A percentile compares a stretch with the other conserved stretches of the same genome.
Evolutionary conservation across 768 basidiomycete species (phyloP).

Genomic region (Leccinum aurantiacum): DNA sequence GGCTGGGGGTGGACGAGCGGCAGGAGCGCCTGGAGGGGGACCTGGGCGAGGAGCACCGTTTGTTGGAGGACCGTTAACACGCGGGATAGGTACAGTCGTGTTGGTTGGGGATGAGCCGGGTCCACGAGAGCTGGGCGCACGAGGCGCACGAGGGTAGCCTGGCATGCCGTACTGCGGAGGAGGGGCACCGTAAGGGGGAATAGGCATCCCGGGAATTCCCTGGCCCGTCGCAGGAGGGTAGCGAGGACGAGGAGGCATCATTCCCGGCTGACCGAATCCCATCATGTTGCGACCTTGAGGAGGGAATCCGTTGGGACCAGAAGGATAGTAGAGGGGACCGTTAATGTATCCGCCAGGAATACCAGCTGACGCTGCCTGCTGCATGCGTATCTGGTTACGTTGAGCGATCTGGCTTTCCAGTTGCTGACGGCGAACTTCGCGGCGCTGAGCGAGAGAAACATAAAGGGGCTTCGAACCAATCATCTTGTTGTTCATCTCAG

Average conservation of each 20-base stretch:
- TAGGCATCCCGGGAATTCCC: slow-evolving; percentile 68
- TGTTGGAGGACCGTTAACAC: slow-evolving; percentile 57
- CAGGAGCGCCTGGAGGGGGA: slow-evolving; percentile 40
- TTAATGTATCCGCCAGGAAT: slow-evolving; percentile 58
- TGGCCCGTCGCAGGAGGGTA: slow-evolving; percentile 70
- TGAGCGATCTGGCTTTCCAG: slow-evolving; percentile 98
- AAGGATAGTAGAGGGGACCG: slow-evolving; percentile 72
- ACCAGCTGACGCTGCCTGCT: slow-evolving; percentile 86
- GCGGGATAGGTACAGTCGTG: slow-evolving; percentile 60
- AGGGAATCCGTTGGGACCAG: slow-evolving; percentile 74
- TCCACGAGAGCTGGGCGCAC: slow-evolving; percentile 64
- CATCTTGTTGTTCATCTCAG: slow-evolving; percentile 99
- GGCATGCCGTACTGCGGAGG: slow-evolving; percentile 78
- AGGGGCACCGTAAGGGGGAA: slow-evolving; percentile 70
- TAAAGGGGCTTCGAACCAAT: slow-evolving; percentile 98
- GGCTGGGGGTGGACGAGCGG: slow-evolving; percentile 44
- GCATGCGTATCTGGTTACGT: slow-evolving; percentile 93
- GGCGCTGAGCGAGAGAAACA: slow-evolving; percentile 97
- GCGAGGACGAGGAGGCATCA: slow-evolving; percentile 86
- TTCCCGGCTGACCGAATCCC: slow-evolving; percentile 82
- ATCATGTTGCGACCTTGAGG: slow-evolving; percentile 64
- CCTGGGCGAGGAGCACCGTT: slow-evolving; percentile 55
- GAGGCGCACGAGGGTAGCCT: slow-evolving; percentile 60
- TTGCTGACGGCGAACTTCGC: slow-evolving; percentile 96
- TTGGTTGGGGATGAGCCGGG: slow-evolving; percentile 71